Conservation (phyloP, 2,329 filamentous ascomycete genomes). For the Metarhizium brunneum region DNA sequence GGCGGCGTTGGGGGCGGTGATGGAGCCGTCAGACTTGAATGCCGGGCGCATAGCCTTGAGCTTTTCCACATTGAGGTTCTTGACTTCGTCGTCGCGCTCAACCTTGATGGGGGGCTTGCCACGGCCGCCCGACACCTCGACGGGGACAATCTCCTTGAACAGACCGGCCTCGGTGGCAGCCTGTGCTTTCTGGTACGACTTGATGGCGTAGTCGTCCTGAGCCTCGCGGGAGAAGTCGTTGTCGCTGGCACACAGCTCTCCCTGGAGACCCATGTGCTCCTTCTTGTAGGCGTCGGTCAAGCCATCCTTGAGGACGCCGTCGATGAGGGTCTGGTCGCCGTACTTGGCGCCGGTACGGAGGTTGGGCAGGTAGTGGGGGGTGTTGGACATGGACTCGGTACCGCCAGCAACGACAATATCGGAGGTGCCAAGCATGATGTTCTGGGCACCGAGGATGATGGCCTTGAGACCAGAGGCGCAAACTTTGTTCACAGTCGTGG, state of each 20-base stretch:
- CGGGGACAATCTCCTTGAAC: slow-evolving; percentile 84
- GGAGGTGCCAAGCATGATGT: slow-evolving; percentile 93
- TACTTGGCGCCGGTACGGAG: slow-evolving; percentile 87
- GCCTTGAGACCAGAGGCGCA: slow-evolving; percentile 94
- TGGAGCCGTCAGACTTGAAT: slow-evolving; percentile 75
- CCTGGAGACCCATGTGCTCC: slow-evolving; percentile 93
- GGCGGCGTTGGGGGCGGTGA: slow-evolving; percentile 93
- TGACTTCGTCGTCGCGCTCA: slow-evolving; percentile 87
- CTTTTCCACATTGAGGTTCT: slow-evolving; percentile 83
- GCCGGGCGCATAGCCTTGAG: slow-evolving; percentile 77
- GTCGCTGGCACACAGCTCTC: slow-evolving; percentile 83
- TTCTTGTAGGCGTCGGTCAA: slow-evolving; percentile 91
- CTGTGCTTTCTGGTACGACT: slow-evolving; percentile 88
- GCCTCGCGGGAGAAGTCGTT: slow-evolving; percentile 72
- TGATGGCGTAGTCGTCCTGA: slow-evolving; percentile 94
- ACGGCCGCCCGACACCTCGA: slow-evolving; percentile 79
- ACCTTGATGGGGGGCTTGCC: slow-evolving; percentile 80
- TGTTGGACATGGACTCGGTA: slow-evolving; percentile 97
- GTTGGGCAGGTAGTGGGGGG: slow-evolving; percentile 87
- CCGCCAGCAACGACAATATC: slow-evolving; percentile 89
- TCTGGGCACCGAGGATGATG: slow-evolving; percentile 88
- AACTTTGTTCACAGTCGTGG: slow-evolving; percentile 97
- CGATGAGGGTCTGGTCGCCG: slow-evolving; percentile 79
- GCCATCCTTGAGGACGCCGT: slow-evolving; percentile 90
- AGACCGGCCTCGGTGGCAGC: slow-evolving; percentile 70